A percentile compares a stretch with the other conserved stretches of the same genome.
phyloP scores from a whole-genome alignment of 1,284 basidiomycete genomes.

The Malassezia arunalokei region DNA sequence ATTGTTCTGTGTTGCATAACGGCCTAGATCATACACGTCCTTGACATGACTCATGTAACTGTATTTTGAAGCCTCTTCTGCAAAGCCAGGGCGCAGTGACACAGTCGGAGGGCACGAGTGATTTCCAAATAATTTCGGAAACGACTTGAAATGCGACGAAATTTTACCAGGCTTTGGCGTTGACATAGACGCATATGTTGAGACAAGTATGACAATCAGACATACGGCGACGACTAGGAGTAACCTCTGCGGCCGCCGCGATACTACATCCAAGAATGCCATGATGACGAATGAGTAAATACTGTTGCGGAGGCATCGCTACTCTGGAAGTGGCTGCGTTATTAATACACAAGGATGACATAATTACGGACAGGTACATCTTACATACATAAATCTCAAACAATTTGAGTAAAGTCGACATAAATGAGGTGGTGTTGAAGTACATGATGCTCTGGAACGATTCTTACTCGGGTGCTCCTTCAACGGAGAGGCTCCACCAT shows the following conservation, averaged over 20 bases:
- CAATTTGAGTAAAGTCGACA: too few relatives aligned
- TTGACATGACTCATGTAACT: conserved; percentile 11
- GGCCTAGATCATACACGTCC: conserved; percentile 31
- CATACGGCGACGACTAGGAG: conserved; percentile 3
- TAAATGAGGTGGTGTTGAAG: too few relatives aligned
- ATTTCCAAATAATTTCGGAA: conserved; percentile 2
- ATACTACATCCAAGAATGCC: conserved; percentile 8
- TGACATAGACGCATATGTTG: conserved; percentile 12
- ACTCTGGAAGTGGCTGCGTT: too few relatives aligned
- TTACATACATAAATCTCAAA: too few relatives aligned
- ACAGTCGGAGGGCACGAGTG: background rate
- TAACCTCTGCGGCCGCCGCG: conserved; percentile 16
- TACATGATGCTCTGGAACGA: too few relatives aligned
- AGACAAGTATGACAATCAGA: conserved; percentile 7
- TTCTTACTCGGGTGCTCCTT: background rate
- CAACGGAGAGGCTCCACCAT: background rate
- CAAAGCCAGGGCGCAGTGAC: background rate
- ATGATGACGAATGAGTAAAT: background rate
- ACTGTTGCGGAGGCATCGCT: too few relatives aligned
- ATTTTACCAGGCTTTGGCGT: conserved; percentile 8
- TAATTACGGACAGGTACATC: too few relatives aligned
- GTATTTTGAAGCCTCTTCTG: background rate
- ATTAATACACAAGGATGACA: too few relatives aligned
- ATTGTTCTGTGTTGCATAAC: conserved; percentile 28
- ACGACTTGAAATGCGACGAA: conserved; percentile 1